Evolutionary conservation across 192 early-diverging fungal genomes (phyloP).

Genomic region (Gaertneriomyces semiglobifer): DNA sequence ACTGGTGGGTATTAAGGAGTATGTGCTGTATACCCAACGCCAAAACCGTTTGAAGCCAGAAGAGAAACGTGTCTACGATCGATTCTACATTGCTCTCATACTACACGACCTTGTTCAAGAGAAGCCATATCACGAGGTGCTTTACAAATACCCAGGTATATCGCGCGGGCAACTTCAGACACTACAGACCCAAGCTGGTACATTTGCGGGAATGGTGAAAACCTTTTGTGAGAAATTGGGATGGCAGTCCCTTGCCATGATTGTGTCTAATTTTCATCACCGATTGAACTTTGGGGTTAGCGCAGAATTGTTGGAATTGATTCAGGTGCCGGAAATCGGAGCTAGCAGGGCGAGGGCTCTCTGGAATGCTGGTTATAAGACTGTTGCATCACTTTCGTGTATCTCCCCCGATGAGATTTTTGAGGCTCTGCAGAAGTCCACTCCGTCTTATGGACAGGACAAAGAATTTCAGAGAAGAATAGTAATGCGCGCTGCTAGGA

Average conservation of each 20-base stretch:
- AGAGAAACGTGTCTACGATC: constrained; percentile 14
- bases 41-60: neutral
- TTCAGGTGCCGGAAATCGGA: constrained; percentile 34
- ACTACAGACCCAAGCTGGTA: constrained; percentile 32
- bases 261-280: constrained; percentile 36
- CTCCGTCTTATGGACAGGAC: constrained; percentile 18
- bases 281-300: constrained; percentile 38
- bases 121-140: constrained; percentile 24
- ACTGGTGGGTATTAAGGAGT: constrained; percentile 14
- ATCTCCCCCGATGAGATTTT: constrained; percentile 24
- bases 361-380: constrained; percentile 23
- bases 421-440: constrained; percentile 14
- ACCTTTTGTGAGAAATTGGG: constrained; percentile 44
- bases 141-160: constrained; percentile 31
- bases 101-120: constrained; percentile 42
- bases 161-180: constrained; percentile 32
- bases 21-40: neutral
- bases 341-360: constrained; percentile 17
- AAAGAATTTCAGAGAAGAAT: constrained; percentile 1
- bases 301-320: constrained; percentile 32
- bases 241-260: constrained; percentile 24
- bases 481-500: constrained; percentile 20
- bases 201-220: constrained; percentile 48
- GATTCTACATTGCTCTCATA: constrained; percentile 36
- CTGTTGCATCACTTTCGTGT: constrained; percentile 12